Percentiles rank a stretch among this genome's conserved stretches.
These are phyloP conservation scores for Lachancea sp. DNA, from an alignment of 805 yeast genomes.

Conservation along the genomic window DNA sequence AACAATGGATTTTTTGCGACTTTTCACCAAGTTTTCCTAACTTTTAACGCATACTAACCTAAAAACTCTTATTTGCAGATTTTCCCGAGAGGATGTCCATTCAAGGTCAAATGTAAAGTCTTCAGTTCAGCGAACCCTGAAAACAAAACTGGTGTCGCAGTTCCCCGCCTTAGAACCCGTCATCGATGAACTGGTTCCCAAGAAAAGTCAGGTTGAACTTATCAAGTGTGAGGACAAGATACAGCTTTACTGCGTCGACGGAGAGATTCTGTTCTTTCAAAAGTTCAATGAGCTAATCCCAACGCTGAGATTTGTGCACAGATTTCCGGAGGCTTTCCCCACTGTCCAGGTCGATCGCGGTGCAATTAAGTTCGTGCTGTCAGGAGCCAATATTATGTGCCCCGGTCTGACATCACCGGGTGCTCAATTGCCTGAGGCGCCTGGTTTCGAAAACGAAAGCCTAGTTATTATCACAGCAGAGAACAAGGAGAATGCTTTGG, in stretches of 20 bases:
- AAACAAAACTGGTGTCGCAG: constrained; percentile 62
- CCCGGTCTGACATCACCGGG: constrained; percentile 89
- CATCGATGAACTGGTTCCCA: constrained; percentile 80
- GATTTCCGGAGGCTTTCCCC: constrained; percentile 79
- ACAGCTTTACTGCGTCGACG: constrained; percentile 66
- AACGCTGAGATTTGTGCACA: constrained; percentile 65
- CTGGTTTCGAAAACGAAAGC: constrained; percentile 48
- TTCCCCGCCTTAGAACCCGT: constrained; percentile 69
- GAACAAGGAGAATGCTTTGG: constrained; percentile 86
- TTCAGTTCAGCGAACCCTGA: constrained; percentile 87
- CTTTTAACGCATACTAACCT: constrained; percentile 5
- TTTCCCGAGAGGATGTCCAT: constrained; percentile 80
- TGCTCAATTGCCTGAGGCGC: constrained; percentile 72
- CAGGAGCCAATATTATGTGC: constrained; percentile 96
- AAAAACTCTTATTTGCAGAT: constrained; percentile 32
- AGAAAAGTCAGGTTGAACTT: constrained; percentile 72
- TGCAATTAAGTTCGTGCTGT: constrained; percentile 89
- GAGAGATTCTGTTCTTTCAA: constrained; percentile 71
- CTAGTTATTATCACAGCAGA: constrained; percentile 83
- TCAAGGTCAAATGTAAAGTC: constrained; percentile 89
- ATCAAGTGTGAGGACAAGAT: constrained; percentile 88
- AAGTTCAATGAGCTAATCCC: constrained; percentile 78
- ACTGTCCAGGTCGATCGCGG: constrained; percentile 89
- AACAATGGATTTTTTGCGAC: background rate
- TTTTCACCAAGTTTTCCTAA: too few species aligned